Percentiles rank a stretch among this genome's conserved stretches.
These are phyloP conservation scores for Amoebophrya sp. DNA, from an alignment of 169 alveolate species.

Conservation along the genomic window DNA sequence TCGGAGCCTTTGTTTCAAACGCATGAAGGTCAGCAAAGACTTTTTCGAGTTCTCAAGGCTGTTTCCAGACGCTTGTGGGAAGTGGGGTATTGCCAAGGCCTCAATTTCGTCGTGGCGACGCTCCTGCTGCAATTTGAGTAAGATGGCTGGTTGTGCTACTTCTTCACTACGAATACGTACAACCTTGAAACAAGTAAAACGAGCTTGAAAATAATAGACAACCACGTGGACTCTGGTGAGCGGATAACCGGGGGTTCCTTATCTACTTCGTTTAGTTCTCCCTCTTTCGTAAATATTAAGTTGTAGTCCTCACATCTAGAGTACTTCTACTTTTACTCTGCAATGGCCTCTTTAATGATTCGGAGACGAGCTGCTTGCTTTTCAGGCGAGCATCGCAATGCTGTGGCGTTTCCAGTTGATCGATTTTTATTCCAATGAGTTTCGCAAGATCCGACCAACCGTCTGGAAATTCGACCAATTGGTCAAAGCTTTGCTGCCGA, in stretches of 20 bases:
- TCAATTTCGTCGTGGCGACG: background rate
- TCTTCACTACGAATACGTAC: too few species aligned
- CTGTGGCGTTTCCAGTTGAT: slow-evolving; percentile 41
- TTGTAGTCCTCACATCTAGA: too few species aligned
- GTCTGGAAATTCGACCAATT: slow-evolving; percentile 46
- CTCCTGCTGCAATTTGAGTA: background rate
- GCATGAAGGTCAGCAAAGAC: background rate
- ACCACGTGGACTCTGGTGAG: too few species aligned
- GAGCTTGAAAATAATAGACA: too few species aligned
- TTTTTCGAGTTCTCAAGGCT: background rate
- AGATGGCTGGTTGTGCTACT: too few species aligned
- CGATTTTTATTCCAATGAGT: slow-evolving; percentile 44
- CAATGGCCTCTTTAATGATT: too few species aligned
- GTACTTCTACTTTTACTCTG: too few species aligned
- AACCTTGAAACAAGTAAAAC: too few species aligned
- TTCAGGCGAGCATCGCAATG: slow-evolving; percentile 40
- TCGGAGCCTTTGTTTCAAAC: background rate
- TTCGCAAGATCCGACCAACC: slow-evolving; percentile 41
- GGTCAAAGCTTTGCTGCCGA: slow-evolving; percentile 44
- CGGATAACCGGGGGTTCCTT: too few species aligned
- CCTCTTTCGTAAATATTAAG: too few species aligned
- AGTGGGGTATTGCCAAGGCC: background rate
- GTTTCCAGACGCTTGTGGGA: background rate
- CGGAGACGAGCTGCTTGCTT: slow-evolving; percentile 39
- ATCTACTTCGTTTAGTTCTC: too few species aligned